These are phyloP conservation scores for Sequoiadendron giganteum DNA, from an alignment of 75 land plant genomes.

Conservation along the genomic window DNA sequence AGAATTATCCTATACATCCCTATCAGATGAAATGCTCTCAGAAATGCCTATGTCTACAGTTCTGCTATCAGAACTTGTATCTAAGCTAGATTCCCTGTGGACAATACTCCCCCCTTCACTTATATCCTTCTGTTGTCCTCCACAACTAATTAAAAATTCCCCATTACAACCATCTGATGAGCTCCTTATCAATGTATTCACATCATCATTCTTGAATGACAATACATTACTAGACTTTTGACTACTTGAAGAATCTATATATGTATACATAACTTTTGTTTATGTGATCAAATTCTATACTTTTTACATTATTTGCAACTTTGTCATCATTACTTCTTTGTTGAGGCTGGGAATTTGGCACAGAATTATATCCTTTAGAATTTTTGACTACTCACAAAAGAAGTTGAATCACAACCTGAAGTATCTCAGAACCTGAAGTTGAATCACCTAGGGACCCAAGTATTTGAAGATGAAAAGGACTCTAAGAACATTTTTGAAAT, in stretches of 20 bases:
- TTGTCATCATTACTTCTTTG: neutral
- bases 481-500: too few relatives aligned
- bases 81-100: neutral
- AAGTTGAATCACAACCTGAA: too few relatives aligned
- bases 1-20: neutral
- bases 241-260: neutral
- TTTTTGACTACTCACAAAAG: too few relatives aligned
- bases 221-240: neutral
- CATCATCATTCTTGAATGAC: constrained; percentile 4
- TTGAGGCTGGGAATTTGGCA: neutral
- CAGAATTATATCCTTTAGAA: too few relatives aligned
- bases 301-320: neutral
- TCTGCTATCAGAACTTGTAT: neutral
- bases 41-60: neutral
- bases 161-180: constrained; percentile 1
- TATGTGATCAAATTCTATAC: constrained; percentile 12
- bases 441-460: too few relatives aligned
- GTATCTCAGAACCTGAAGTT: too few relatives aligned
- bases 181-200: neutral
- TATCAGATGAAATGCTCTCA: neutral
- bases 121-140: neutral
- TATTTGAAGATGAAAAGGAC: too few relatives aligned
- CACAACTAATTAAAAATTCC: neutral
- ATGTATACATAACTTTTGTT: neutral
- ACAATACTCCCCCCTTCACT: neutral